Conservation (phyloP, 2,329 filamentous ascomycete genomes). For the Trichoderma sp. region DNA sequence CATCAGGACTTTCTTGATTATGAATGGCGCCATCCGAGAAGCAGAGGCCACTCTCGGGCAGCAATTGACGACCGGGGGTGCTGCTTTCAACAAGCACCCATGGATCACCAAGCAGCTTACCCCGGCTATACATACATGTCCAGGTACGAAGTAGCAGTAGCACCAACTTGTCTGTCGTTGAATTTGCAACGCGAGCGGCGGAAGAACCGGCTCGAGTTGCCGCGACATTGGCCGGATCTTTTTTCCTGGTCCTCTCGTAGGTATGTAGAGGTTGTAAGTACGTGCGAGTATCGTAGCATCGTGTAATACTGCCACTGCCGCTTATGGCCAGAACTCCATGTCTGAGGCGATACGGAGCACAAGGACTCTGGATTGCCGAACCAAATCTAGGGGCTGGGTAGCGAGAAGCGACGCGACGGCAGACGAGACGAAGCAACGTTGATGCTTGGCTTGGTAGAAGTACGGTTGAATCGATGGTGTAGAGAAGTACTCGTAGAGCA, state of each 20-base stretch:
- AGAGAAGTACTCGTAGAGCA: neutral
- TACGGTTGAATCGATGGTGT: neutral
- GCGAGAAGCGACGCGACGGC: constrained; percentile 10
- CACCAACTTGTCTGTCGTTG: neutral
- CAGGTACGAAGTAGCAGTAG: neutral
- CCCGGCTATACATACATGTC: neutral
- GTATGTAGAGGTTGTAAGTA: neutral
- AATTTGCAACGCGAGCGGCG: neutral
- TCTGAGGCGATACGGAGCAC: neutral
- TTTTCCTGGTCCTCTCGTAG: neutral
- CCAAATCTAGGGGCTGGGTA: constrained; percentile 17
- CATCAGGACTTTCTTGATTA: neutral
- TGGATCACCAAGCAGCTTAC: neutral
- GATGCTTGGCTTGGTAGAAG: neutral
- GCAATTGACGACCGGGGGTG: neutral
- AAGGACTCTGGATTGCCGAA: neutral
- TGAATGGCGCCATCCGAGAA: constrained; percentile 8
- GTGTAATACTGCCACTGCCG: neutral
- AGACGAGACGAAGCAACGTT: neutral
- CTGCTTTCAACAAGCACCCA: neutral
- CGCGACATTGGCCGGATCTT: neutral
- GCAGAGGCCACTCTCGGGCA: neutral
- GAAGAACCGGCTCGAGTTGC: constrained; percentile 8
- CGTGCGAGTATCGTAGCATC: neutral
- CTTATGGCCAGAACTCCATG: neutral